Conservation (phyloP, 805 yeast species). For the Kluyveromyces siamensis region DNA sequence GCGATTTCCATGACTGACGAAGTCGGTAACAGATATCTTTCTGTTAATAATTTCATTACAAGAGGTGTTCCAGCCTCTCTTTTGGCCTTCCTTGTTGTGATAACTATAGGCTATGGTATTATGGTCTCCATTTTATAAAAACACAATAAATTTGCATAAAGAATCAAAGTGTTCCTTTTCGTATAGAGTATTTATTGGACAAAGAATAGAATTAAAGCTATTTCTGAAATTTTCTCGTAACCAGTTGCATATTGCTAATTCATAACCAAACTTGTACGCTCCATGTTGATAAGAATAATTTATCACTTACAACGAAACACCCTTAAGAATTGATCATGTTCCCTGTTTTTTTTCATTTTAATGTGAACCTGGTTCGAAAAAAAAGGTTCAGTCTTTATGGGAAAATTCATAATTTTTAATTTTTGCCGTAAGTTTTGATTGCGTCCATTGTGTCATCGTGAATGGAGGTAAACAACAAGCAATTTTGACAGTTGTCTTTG, state of each 20-base stretch:
- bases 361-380: neutral
- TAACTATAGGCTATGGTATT: slow-evolving; percentile 73
- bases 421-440: neutral
- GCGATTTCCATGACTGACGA: slow-evolving; percentile 93
- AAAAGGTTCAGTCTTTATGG: neutral
- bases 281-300: too few relatives aligned
- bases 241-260: neutral
- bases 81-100: slow-evolving; percentile 59
- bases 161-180: neutral
- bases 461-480: neutral
- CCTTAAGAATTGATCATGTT: neutral
- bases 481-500: neutral
- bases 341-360: neutral
- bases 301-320: neutral
- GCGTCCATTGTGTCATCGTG: neutral
- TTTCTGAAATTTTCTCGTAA: neutral
- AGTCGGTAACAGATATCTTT: slow-evolving; percentile 78
- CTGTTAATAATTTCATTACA: slow-evolving; percentile 72
- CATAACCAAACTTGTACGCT: too few relatives aligned
- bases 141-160: neutral
- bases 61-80: slow-evolving; percentile 87
- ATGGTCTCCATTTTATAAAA: slow-evolving; percentile 38
- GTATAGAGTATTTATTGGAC: too few relatives aligned
- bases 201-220: too few relatives aligned
- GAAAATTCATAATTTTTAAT: too few relatives aligned